Evolutionary conservation across 208 protist species (phyloP).

Genomic region (Polymyxa betae): DNA sequence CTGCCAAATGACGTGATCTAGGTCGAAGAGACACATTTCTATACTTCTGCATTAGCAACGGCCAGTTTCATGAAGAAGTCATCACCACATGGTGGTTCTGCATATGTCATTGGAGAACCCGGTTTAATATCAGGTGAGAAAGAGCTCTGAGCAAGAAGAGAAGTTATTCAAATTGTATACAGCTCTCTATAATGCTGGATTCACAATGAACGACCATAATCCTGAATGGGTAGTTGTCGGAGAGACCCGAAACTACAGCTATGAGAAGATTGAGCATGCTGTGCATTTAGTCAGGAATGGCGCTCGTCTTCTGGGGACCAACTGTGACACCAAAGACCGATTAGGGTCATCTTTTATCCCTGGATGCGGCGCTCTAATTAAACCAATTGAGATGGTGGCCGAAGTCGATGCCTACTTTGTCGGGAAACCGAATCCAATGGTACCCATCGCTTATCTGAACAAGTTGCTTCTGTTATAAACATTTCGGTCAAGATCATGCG

Average conservation of each 20-base stretch:
- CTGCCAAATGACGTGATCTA: neutral
- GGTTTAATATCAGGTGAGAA: neutral
- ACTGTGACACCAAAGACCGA: constrained; percentile 48
- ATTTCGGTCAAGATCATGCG: constrained; percentile 22
- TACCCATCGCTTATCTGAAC: neutral
- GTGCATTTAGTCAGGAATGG: constrained; percentile 14
- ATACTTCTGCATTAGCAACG: neutral
- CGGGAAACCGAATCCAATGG: constrained; percentile 49
- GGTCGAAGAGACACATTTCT: constrained; percentile 23
- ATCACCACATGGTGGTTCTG: constrained; percentile 25
- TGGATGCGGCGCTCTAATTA: constrained; percentile 25
- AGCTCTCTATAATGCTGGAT: constrained; percentile 27
- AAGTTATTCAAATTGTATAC: neutral
- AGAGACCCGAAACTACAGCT: constrained; percentile 36
- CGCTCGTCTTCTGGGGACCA: constrained; percentile 35
- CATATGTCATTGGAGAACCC: constrained; percentile 38
- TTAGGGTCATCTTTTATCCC: neutral
- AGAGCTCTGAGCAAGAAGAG: neutral
- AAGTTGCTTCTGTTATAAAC: neutral
- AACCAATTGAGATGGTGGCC: constrained; percentile 42
- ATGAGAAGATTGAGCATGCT: constrained; percentile 49
- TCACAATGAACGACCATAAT: constrained; percentile 51
- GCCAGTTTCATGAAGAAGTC: constrained; percentile 53
- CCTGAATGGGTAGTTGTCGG: constrained; percentile 43
- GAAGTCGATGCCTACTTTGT: constrained; percentile 49